These are phyloP conservation scores for Sisymbrium altissimum DNA, from an alignment of 345 rosid genomes.

Conservation along the genomic window DNA sequence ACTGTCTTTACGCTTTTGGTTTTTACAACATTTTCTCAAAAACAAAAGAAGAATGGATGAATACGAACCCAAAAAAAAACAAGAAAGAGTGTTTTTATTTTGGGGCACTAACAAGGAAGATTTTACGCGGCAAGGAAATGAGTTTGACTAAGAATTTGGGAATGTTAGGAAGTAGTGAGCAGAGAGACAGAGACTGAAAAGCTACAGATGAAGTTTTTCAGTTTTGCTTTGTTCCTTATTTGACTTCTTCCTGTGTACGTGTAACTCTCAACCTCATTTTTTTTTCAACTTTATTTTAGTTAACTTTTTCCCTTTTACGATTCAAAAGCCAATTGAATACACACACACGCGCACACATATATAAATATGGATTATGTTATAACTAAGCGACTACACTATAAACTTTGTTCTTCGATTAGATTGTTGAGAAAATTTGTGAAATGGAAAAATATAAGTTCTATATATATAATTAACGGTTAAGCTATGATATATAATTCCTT, in stretches of 20 bases:
- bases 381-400: no score
- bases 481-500: no score
- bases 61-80: background rate
- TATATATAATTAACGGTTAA: no score
- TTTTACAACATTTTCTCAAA: background rate
- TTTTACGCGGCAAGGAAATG: constrained; percentile 29
- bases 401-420: background rate
- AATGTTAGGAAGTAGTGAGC: constrained; percentile 3
- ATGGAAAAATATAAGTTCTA: no score
- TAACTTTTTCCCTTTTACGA: background rate
- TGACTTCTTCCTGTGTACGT: constrained; percentile 22
- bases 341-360: background rate
- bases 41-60: background rate
- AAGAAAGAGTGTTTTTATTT: background rate
- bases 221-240: constrained; percentile 30
- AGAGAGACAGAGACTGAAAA: constrained; percentile 14
- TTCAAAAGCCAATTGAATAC: background rate
- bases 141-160: constrained; percentile 16
- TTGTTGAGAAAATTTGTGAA: background rate
- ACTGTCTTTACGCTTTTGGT: no score
- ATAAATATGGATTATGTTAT: no score
- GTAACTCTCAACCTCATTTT: background rate
- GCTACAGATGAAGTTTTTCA: constrained; percentile 11
- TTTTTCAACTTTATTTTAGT: background rate
- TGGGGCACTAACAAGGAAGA: constrained; percentile 8